phyloP scores from a whole-genome alignment of 495 filamentous ascomycete species.

The Elasticomyces elasticus region DNA sequence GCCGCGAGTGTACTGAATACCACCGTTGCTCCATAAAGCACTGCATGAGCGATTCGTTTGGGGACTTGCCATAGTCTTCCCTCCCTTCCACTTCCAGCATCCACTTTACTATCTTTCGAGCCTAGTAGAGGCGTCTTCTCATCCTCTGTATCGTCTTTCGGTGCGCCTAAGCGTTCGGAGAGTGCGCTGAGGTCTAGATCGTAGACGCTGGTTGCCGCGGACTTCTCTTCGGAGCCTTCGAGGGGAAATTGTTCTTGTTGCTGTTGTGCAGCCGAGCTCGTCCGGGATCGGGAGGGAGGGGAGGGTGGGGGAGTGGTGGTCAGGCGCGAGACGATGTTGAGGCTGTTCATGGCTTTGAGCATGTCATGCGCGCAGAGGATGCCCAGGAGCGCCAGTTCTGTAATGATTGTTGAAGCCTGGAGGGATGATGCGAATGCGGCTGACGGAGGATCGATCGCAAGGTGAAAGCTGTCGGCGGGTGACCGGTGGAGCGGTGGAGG shows the following conservation, averaged over 20 bases:
- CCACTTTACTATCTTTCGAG: constrained; percentile 8
- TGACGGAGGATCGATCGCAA: too few relatives aligned
- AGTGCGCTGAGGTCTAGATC: constrained; percentile 7
- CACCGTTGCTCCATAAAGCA: constrained; percentile 60
- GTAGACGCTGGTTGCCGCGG: background rate
- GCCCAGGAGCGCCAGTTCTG: too few relatives aligned
- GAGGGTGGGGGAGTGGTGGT: constrained; percentile 46
- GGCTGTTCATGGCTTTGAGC: constrained; percentile 72
- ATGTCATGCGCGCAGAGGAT: background rate
- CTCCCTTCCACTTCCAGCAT: too few relatives aligned
- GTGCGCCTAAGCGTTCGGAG: constrained; percentile 11
- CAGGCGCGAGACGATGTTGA: constrained; percentile 85
- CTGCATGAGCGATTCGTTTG: constrained; percentile 47
- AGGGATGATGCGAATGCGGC: background rate
- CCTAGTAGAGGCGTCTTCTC: constrained; percentile 56
- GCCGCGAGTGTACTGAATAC: constrained; percentile 67
- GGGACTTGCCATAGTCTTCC: constrained; percentile 48
- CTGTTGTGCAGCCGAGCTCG: constrained; percentile 15
- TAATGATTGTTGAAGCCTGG: background rate
- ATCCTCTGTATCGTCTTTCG: constrained; percentile 25
- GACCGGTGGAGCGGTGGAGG: too few relatives aligned
- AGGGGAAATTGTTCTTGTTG: too few relatives aligned
- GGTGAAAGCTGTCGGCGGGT: too few relatives aligned
- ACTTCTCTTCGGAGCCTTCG: too few relatives aligned
- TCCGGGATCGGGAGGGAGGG: constrained; percentile 27